Percentiles rank a stretch among this genome's conserved stretches.
phyloP scores from a whole-genome alignment of 2,329 filamentous ascomycete genomes.

The Claviceps capensis region DNA sequence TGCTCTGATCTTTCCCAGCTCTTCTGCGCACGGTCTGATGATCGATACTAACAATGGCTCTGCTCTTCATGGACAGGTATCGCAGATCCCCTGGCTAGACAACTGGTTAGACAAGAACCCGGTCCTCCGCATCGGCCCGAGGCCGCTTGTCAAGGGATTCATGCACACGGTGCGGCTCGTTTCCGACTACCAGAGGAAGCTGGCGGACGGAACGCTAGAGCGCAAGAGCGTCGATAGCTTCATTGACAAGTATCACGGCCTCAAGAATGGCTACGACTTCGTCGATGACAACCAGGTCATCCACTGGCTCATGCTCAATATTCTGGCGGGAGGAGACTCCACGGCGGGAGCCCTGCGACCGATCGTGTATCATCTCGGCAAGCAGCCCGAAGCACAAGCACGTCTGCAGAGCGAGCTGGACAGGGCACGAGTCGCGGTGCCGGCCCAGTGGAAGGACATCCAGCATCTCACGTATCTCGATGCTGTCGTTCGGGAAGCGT shows the following conservation, averaged over 20 bases:
- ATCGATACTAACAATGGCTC: not conserved
- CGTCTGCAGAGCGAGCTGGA: constrained; percentile 25
- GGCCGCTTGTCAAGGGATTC: constrained; percentile 8
- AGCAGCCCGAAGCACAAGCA: constrained; percentile 14
- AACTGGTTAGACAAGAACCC: constrained; percentile 18
- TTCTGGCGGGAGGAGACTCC: constrained; percentile 23
- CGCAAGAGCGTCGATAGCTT: constrained; percentile 13
- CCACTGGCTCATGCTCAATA: constrained; percentile 9
- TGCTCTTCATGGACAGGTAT: constrained; percentile 9
- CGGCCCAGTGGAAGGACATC: constrained; percentile 10
- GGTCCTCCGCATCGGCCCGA: constrained; percentile 12
- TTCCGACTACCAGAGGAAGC: constrained; percentile 8
- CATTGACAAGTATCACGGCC: constrained; percentile 7
- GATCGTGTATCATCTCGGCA: constrained; percentile 23
- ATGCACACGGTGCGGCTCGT: constrained; percentile 12
- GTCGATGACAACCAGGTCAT: constrained; percentile 17
- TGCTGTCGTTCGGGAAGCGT: constrained; percentile 36
- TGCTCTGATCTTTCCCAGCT: not conserved
- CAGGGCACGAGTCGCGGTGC: constrained; percentile 12
- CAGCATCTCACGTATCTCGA: constrained; percentile 29
- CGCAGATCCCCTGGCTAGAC: constrained; percentile 12
- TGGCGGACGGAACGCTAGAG: constrained; percentile 7
- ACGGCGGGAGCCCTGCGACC: constrained; percentile 21
- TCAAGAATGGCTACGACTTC: constrained; percentile 17
- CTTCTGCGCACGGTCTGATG: too few relatives aligned